Percentiles rank a stretch among this genome's conserved stretches.
phyloP scores from a whole-genome alignment of 768 basidiomycete genomes.

The Mrakia gelida region DNA sequence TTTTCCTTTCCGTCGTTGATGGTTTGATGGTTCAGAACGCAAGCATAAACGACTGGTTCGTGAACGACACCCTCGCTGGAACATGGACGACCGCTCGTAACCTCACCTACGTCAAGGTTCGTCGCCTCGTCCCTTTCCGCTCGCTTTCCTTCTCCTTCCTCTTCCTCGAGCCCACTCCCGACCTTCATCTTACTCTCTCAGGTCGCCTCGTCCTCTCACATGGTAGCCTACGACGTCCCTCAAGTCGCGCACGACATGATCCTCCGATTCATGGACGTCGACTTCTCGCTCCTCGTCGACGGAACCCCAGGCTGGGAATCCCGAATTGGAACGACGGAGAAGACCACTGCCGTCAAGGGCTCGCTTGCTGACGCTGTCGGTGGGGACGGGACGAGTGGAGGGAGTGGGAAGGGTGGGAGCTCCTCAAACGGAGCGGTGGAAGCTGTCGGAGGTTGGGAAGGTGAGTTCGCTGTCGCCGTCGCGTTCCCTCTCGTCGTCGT shows the following conservation, averaged over 20 bases:
- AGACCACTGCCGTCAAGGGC: constrained; percentile 5
- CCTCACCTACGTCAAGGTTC: constrained; percentile 85
- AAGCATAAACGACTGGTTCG: constrained; percentile 48
- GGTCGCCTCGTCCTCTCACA: constrained; percentile 92
- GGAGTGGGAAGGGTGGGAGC: not conserved
- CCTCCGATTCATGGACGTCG: constrained; percentile 89
- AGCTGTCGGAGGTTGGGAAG: constrained; percentile 79
- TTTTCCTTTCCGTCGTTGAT: too few species aligned
- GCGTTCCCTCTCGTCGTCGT: not conserved
- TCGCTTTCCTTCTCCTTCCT: not conserved
- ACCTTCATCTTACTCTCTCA: constrained; percentile 40
- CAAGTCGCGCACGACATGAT: constrained; percentile 95
- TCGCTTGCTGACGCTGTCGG: not conserved
- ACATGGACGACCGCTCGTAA: constrained; percentile 88
- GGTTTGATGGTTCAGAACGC: constrained; percentile 36
- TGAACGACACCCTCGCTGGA: constrained; percentile 72
- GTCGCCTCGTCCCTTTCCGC: constrained; percentile 35
- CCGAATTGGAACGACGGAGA: constrained; percentile 60
- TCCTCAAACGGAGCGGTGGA: not conserved
- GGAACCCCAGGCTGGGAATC: constrained; percentile 77
- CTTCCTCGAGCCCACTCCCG: not conserved
- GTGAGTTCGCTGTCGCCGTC: constrained; percentile 44
- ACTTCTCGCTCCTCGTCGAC: constrained; percentile 74
- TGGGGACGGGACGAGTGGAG: not conserved
- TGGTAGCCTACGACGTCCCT: constrained; percentile 77